Percentiles rank a stretch among this genome's conserved stretches.
These are phyloP conservation scores for Artemisia argyi DNA, from an alignment of 129 eudicot species.

Conservation along the genomic window DNA sequence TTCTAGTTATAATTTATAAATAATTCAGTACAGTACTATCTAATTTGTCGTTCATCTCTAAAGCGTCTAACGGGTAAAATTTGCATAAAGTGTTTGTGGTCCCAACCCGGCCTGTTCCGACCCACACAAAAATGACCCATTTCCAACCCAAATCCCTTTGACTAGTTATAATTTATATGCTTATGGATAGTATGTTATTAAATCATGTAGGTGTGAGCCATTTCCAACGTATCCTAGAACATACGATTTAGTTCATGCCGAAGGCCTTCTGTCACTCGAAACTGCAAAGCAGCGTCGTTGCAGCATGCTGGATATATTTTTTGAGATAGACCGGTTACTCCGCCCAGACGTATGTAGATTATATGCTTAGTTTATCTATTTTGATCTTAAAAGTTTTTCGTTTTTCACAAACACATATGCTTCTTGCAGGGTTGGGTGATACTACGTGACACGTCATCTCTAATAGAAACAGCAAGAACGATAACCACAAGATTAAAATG, in stretches of 20 bases:
- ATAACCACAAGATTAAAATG: constrained; percentile 70
- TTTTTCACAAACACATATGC: no score
- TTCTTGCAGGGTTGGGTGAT: constrained; percentile 88
- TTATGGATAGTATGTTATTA: neutral
- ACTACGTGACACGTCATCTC: constrained; percentile 60
- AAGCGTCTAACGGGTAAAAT: neutral
- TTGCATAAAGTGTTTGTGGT: no score
- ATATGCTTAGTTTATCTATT: neutral
- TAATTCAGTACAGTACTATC: neutral
- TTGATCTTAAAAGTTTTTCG: no score
- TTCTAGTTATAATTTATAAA: neutral
- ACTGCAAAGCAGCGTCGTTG: constrained; percentile 65
- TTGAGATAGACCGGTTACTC: constrained; percentile 89
- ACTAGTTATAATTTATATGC: no score
- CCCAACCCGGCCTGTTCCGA: no score
- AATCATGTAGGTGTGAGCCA: constrained; percentile 81
- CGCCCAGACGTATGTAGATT: constrained; percentile 82
- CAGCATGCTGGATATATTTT: constrained; percentile 65
- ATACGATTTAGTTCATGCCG: constrained; percentile 93
- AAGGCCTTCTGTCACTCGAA: constrained; percentile 89
- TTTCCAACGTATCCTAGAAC: constrained; percentile 98
- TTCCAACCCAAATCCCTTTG: no score
- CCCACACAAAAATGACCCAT: no score
- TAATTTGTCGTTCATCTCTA: neutral
- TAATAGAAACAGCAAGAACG: constrained; percentile 76